These are phyloP conservation scores for Talaromyces trachyspermus DNA, from an alignment of 495 filamentous ascomycete genomes.

Conservation along the genomic window DNA sequence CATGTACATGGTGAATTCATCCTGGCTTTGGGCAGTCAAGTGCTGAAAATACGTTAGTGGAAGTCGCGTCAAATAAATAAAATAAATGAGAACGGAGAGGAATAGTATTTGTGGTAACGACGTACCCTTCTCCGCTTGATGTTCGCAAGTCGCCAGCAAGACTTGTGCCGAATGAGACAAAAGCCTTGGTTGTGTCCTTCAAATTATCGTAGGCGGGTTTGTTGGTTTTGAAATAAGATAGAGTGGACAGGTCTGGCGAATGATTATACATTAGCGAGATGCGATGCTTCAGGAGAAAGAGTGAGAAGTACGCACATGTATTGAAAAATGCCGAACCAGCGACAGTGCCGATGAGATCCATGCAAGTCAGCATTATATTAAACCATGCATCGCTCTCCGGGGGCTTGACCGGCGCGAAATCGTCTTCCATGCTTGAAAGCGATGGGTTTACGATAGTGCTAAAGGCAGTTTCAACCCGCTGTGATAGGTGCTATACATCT, in stretches of 20 bases:
- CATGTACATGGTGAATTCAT: conserved; percentile 17
- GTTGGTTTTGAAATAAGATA: conserved; percentile 1
- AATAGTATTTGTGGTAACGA: background rate
- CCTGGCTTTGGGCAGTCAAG: conserved; percentile 1
- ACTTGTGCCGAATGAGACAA: conserved; percentile 4
- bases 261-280: background rate
- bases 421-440: conserved; percentile 19
- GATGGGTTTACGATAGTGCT: conserved; percentile 1
- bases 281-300: background rate
- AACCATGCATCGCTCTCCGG: conserved; percentile 15
- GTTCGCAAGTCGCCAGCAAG: background rate
- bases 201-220: conserved; percentile 3
- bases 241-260: background rate
- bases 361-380: conserved; percentile 17
- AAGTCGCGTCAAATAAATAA: conserved; percentile 1
- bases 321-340: conserved; percentile 19
- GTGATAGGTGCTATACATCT: conserved; percentile 11
- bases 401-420: conserved; percentile 22
- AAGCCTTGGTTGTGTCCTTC: conserved; percentile 2
- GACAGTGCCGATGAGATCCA: conserved; percentile 16
- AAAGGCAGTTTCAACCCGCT: conserved; percentile 1
- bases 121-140: background rate
- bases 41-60: too few species aligned
- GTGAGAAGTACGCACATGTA: conserved; percentile 1
- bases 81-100: background rate